Conservation (phyloP, 2,329 filamentous ascomycete species). For the Fusarium haematococcum region DNA sequence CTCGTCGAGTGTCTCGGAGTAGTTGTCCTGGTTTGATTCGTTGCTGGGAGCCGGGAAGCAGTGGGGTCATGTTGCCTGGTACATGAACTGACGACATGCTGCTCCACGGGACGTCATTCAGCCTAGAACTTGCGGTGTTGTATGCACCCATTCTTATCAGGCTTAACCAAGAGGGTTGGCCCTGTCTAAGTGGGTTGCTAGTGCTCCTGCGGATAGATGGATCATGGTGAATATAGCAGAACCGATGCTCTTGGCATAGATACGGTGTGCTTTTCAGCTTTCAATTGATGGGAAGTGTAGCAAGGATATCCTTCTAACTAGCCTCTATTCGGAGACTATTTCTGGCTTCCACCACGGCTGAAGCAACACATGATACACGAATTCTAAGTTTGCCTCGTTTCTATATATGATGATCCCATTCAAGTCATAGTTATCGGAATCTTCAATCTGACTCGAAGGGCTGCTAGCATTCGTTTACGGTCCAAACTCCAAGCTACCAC, state of each 20-base stretch:
- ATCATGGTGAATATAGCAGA: neutral
- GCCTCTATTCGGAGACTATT: neutral
- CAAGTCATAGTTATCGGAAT: neutral
- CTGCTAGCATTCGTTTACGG: neutral
- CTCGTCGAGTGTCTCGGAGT: neutral
- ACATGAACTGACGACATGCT: neutral
- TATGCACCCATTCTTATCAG: neutral
- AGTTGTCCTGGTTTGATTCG: neutral
- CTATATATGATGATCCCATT: neutral
- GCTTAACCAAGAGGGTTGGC: neutral
- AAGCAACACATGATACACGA: neutral
- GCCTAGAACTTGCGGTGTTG: neutral
- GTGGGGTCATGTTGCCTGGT: neutral
- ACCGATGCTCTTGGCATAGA: neutral
- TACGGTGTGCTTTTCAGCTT: neutral
- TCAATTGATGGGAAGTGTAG: neutral
- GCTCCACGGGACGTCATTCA: neutral
- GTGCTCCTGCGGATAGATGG: neutral
- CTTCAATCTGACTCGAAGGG: neutral
- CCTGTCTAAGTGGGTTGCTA: neutral
- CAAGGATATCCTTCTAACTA: neutral
- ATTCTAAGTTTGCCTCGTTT: neutral
- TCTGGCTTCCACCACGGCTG: neutral
- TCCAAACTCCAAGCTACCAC: neutral
- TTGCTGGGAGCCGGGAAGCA: neutral